Evolutionary conservation across 208 protist species (phyloP), one percentile per base, ranked within the genome.

Genomic region (Leishmania mexicana): DNA sequence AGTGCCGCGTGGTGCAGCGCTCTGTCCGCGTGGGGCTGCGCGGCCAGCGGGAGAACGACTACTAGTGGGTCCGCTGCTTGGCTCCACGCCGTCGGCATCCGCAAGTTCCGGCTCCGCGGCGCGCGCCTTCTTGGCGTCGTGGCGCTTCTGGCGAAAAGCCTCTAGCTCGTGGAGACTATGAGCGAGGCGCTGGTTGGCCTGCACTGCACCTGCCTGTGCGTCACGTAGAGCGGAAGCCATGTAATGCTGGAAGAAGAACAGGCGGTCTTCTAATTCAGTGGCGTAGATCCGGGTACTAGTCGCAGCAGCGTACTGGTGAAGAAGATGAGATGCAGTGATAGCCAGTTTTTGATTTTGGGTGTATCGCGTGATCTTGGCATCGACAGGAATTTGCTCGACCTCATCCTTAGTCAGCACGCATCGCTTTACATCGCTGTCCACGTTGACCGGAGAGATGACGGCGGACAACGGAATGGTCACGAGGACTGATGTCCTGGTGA

Each of bases 321-420:
- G 72, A 35, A 83, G 64, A 5, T 54, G 72, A 10, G 79, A 73
- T 1, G 49, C 58, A 8, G 76, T 57, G 8, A 60, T 78, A 54
- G 31, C 38, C 5, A 83, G 49, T 53, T 77, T 58, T 45, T 76
- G 54, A 21, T 85, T 92, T n/a, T 90, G 77, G 35, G 87, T 62
- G 62, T 83, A 89, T 3, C 89, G 82, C 76, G 81, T 83, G 40
- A 64, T 54, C 31, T 76, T 77, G 15, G 83, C 87, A 57, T 89
- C 85, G 2, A 57, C 21, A 38, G 87, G 75, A 78, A 91, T 85
- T 38, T 51, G 65, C 54, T 80, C 53, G 3, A 95, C 85, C 65
- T 93, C 89, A 35, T 93, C 88, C 70, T 92, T 87, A 24, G 89
- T 93, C 4, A 93, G 80, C 10, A 83, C 89, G 64, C 88, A 93